Percentiles rank a stretch among this genome's conserved stretches.
Conservation (phyloP, 371 early-diverging fungal species). For the Mucor ambiguus region DNA sequence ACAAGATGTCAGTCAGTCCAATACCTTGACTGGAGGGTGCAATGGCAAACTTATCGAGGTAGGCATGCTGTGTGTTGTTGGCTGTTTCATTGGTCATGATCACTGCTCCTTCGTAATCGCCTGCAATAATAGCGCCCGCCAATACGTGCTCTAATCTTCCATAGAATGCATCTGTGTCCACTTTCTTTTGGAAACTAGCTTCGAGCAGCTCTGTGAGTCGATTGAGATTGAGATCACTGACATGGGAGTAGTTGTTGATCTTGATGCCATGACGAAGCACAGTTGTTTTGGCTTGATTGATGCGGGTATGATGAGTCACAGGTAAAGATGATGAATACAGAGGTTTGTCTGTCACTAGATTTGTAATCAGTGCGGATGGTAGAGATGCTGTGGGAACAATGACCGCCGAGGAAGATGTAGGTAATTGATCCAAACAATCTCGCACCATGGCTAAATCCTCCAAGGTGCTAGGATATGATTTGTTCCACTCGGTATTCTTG, state of each 20-base stretch:
- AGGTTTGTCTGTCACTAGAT: slow-evolving; percentile 55
- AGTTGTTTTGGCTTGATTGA: slow-evolving; percentile 60
- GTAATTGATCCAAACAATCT: slow-evolving; percentile 37
- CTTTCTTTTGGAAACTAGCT: slow-evolving; percentile 73
- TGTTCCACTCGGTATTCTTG: slow-evolving; percentile 29
- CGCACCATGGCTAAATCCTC: slow-evolving; percentile 37
- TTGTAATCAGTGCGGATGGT: slow-evolving; percentile 47
- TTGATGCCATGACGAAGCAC: slow-evolving; percentile 80
- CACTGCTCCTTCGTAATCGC: slow-evolving; percentile 75
- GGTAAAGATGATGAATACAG: slow-evolving; percentile 55
- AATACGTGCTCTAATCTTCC: slow-evolving; percentile 59
- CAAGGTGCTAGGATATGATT: slow-evolving; percentile 16
- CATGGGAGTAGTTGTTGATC: slow-evolving; percentile 52
- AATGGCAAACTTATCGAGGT: slow-evolving; percentile 94
- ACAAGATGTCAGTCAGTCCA: slow-evolving; percentile 92
- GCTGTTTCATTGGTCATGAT: slow-evolving; percentile 40
- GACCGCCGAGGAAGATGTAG: slow-evolving; percentile 47
- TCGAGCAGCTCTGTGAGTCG: slow-evolving; percentile 71
- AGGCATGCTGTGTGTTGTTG: slow-evolving; percentile 34
- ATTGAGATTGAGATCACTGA: slow-evolving; percentile 56
- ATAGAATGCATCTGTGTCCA: slow-evolving; percentile 65
- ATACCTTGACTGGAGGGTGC: slow-evolving; percentile 87
- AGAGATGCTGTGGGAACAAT: slow-evolving; percentile 46
- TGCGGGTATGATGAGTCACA: slow-evolving; percentile 23
- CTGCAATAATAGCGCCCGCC: slow-evolving; percentile 78